A percentile compares a stretch with the other conserved stretches of the same genome.
phyloP scores from a whole-genome alignment of 768 basidiomycete genomes.

The Termitomyces sp. region DNA sequence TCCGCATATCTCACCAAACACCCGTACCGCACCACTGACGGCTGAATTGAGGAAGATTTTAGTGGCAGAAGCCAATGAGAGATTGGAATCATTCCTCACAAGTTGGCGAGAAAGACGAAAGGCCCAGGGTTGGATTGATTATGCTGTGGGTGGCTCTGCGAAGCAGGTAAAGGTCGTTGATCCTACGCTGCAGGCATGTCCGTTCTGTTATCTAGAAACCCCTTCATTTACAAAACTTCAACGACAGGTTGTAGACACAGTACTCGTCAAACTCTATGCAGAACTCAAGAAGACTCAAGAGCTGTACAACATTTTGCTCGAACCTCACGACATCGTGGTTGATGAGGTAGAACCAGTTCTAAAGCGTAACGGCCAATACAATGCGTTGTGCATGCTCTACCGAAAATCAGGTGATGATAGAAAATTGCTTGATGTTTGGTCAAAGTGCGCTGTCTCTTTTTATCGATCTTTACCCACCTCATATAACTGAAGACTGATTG shows the following conservation, averaged over 20 bases:
- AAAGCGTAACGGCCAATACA: conserved; percentile 48
- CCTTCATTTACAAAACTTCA: background rate
- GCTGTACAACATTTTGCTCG: conserved; percentile 54
- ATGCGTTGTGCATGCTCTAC: conserved; percentile 61
- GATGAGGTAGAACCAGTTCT: conserved; percentile 63
- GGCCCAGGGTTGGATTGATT: conserved; percentile 26
- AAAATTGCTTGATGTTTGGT: conserved; percentile 66
- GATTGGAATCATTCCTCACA: conserved; percentile 68
- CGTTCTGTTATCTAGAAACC: background rate
- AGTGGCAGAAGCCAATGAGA: conserved; percentile 62
- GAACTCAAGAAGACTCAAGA: conserved; percentile 58
- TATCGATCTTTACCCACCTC: background rate
- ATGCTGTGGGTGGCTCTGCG: conserved; percentile 8
- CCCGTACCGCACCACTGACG: conserved; percentile 65
- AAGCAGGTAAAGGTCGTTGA: conserved; percentile 7
- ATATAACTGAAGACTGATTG: conserved; percentile 47
- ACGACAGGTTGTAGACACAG: conserved; percentile 73
- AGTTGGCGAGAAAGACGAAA: conserved; percentile 52
- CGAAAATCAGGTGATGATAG: conserved; percentile 50
- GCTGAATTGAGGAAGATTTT: conserved; percentile 66
- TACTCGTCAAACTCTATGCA: conserved; percentile 72
- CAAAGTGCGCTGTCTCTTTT: conserved; percentile 47
- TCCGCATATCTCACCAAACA: conserved; percentile 74
- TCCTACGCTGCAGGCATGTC: conserved; percentile 15
- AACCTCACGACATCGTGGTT: conserved; percentile 51